These are phyloP conservation scores for Colletotrichum aenigma DNA, from an alignment of 2,329 filamentous ascomycete genomes.

Conservation along the genomic window DNA sequence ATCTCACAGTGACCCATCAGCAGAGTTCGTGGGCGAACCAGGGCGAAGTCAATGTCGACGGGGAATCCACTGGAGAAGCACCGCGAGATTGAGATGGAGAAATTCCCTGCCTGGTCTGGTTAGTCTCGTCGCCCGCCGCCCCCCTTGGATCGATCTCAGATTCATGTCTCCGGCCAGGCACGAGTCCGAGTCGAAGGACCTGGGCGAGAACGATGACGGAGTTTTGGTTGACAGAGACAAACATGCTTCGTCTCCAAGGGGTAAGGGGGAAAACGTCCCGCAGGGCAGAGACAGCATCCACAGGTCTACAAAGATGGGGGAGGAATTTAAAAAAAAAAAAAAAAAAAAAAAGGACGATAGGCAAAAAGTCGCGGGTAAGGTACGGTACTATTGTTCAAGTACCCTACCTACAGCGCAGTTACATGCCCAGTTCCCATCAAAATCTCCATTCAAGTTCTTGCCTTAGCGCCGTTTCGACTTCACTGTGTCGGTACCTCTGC, in stretches of 20 bases:
- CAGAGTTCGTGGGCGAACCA: neutral
- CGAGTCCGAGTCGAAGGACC: neutral
- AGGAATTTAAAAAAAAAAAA: neutral
- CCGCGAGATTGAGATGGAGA: neutral
- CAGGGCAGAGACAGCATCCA: neutral
- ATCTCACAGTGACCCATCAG: slow-evolving; percentile 3
- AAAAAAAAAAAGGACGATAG: neutral
- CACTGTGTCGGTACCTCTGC: slow-evolving; percentile 4
- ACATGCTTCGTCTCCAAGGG: neutral
- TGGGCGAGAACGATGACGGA: neutral
- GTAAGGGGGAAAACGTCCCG: neutral
- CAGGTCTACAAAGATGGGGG: neutral
- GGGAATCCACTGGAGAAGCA: neutral
- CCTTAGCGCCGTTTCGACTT: slow-evolving; percentile 12
- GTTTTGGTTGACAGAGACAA: neutral
- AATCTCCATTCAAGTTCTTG: slow-evolving; percentile 6
- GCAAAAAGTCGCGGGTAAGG: neutral
- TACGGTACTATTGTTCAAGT: neutral
- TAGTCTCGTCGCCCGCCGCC: neutral
- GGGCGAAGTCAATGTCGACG: neutral
- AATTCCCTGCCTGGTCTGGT: neutral
- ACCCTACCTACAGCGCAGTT: neutral
- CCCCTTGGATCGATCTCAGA: neutral
- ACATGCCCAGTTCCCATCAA: neutral
- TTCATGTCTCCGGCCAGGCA: neutral